Evolutionary conservation across 2,329 filamentous ascomycete genomes (phyloP).

Genomic region (Hymenoscyphus salicellus): DNA sequence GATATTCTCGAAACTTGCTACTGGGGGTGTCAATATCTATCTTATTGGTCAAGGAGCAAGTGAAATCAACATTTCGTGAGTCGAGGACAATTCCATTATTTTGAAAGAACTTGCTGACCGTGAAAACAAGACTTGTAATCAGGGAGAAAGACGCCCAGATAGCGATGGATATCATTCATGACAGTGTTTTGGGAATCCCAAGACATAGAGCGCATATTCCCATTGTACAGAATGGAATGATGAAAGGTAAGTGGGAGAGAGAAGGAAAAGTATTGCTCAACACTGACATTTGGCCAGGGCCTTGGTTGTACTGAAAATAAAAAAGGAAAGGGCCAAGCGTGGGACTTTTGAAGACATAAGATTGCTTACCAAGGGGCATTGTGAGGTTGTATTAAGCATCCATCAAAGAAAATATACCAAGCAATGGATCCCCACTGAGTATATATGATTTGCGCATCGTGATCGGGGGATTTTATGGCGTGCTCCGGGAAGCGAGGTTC

Average conservation of each 20-base stretch:
- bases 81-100: neutral
- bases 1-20: conserved; percentile 50
- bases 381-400: too few species aligned
- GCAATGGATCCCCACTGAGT: too few species aligned
- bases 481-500: too few species aligned
- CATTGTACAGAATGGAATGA: conserved; percentile 16
- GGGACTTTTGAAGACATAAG: too few species aligned
- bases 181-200: conserved; percentile 19
- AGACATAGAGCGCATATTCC: conserved; percentile 6
- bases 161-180: conserved; percentile 24
- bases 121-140: neutral
- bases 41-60: conserved; percentile 50
- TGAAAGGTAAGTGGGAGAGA: conserved; percentile 15
- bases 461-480: too few species aligned
- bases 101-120: neutral
- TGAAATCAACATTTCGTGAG: conserved; percentile 29
- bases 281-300: too few species aligned
- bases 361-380: too few species aligned
- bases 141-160: neutral
- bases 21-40: conserved; percentile 53
- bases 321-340: too few species aligned
- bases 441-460: too few species aligned
- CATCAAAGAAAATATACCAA: too few species aligned
- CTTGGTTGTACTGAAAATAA: too few species aligned
- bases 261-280: too few species aligned